phyloP scores from a whole-genome alignment of 2,329 filamentous ascomycete species.

The Neopestalotiopsis sp. region DNA sequence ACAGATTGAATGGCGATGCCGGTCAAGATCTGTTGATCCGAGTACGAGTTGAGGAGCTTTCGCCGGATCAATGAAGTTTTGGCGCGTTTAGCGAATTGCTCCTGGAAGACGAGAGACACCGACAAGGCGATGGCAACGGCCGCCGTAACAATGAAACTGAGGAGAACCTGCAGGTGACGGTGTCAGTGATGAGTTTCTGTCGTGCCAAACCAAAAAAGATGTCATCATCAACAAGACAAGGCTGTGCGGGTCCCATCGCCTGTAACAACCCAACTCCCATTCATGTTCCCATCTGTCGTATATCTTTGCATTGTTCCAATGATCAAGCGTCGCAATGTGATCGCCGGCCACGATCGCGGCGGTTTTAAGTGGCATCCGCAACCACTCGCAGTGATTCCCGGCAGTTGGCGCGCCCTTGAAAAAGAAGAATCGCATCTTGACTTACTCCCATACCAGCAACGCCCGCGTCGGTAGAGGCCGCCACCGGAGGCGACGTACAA shows the following conservation, averaged over 20 bases:
- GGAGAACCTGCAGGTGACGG: slow-evolving; percentile 51
- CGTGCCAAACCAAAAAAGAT: no score
- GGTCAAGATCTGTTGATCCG: slow-evolving; percentile 71
- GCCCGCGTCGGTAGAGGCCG: slow-evolving; percentile 50
- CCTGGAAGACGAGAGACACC: slow-evolving; percentile 60
- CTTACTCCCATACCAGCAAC: slow-evolving; percentile 57
- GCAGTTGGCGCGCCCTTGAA: not conserved
- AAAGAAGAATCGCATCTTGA: slow-evolving; percentile 16
- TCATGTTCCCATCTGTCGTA: no score
- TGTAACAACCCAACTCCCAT: no score
- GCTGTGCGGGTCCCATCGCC: no score
- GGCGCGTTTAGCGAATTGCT: slow-evolving; percentile 41
- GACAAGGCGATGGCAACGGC: slow-evolving; percentile 59
- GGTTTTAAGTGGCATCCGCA: not conserved
- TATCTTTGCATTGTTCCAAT: no score
- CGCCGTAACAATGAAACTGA: slow-evolving; percentile 71
- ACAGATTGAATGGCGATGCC: slow-evolving; percentile 72
- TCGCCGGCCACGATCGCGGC: not conserved
- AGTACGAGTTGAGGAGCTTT: slow-evolving; percentile 68
- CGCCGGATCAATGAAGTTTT: slow-evolving; percentile 59
- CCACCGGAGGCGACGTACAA: slow-evolving; percentile 44
- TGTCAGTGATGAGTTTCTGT: no score
- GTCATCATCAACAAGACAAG: no score
- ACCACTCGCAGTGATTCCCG: not conserved
- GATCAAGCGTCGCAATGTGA: no score